phyloP scores from a whole-genome alignment of 169 alveolate species.

The Condylostoma magnum region DNA sequence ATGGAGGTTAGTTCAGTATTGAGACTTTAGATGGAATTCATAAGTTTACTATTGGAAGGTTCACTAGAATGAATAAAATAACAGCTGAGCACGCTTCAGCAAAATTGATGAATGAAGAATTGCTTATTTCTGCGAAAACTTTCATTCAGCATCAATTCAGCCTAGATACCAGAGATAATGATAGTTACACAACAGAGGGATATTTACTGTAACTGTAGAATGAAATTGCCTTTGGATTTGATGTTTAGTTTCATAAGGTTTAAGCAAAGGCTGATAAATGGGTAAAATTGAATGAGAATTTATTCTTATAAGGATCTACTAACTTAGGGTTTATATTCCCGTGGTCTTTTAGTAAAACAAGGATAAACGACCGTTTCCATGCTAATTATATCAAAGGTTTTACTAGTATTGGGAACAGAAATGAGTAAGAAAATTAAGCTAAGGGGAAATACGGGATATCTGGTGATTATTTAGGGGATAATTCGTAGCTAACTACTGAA shows the following conservation, averaged over 20 bases:
- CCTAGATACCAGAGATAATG: background rate
- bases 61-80: background rate
- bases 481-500: background rate
- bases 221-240: constrained; percentile 22
- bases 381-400: constrained; percentile 10
- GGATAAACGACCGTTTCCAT: constrained; percentile 1
- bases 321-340: constrained; percentile 12
- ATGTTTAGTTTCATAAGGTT: background rate
- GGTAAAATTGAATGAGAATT: background rate
- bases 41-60: background rate
- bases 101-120: background rate
- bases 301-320: background rate
- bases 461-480: constrained; percentile 12
- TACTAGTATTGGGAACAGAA: background rate
- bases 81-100: constrained; percentile 5
- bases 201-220: background rate
- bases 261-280: background rate
- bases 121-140: constrained; percentile 11
- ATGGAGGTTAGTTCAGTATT: constrained; percentile 11
- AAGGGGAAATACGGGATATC: no score
- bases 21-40: background rate
- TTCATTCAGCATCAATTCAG: background rate
- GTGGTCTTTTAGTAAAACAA: background rate
- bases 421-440: constrained; percentile 1
- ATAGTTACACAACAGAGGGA: background rate